Evolutionary conservation across 1,139 yeast species (phyloP).

Genomic region (Candida mesenterica): DNA sequence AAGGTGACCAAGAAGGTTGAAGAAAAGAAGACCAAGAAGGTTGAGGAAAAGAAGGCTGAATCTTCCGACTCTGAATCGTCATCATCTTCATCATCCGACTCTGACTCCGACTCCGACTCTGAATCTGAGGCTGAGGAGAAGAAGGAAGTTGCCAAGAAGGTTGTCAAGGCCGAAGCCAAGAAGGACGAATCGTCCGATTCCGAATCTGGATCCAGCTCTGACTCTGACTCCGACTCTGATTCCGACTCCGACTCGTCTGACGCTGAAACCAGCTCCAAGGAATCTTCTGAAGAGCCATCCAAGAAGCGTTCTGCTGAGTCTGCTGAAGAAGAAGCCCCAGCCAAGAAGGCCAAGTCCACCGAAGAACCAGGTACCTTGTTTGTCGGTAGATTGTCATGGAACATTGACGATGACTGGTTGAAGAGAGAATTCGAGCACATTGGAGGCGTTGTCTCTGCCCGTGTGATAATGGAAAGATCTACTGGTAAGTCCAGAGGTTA

Average conservation of each 20-base stretch:
- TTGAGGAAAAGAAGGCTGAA: slow-evolving; percentile 21
- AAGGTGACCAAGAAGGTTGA: slow-evolving; percentile 23
- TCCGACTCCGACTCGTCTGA: slow-evolving; percentile 31
- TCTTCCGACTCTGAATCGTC: slow-evolving; percentile 16
- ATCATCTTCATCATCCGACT: slow-evolving; percentile 16
- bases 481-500: slow-evolving; percentile 95
- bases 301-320: slow-evolving; percentile 33
- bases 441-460: slow-evolving; percentile 83
- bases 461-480: slow-evolving; percentile 91
- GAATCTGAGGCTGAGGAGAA: slow-evolving; percentile 22
- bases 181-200: slow-evolving; percentile 17
- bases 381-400: slow-evolving; percentile 98
- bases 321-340: slow-evolving; percentile 32
- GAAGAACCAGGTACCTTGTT: slow-evolving; percentile 82
- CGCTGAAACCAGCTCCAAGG: slow-evolving; percentile 15
- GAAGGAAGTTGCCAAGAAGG: slow-evolving; percentile 21
- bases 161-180: slow-evolving; percentile 12
- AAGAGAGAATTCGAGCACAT: slow-evolving; percentile 76
- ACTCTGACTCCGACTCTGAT: slow-evolving; percentile 20
- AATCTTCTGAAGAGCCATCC: slow-evolving; percentile 12
- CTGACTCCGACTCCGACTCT: slow-evolving; percentile 21
- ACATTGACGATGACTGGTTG: slow-evolving; percentile 93
- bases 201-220: slow-evolving; percentile 20
- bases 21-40: slow-evolving; percentile 16
- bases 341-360: slow-evolving; percentile 36